Evolutionary conservation across 2,329 filamentous ascomycete species (phyloP).

Genomic region (Talaromyces sp.): DNA sequence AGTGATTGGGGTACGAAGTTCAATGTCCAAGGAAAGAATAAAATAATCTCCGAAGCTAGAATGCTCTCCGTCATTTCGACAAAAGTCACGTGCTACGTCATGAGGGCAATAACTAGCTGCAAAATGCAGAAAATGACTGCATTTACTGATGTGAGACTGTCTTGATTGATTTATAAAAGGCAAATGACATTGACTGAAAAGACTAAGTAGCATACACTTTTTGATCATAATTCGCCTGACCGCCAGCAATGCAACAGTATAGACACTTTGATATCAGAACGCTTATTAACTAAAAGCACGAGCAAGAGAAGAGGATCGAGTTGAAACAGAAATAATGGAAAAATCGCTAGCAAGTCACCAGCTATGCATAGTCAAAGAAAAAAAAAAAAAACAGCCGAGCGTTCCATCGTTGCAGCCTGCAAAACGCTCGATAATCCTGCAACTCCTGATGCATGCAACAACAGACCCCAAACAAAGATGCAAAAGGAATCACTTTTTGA

Average conservation of each 20-base stretch:
- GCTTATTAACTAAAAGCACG: background rate
- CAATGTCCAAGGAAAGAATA: background rate
- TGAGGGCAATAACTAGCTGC: background rate
- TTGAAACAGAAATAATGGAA: background rate
- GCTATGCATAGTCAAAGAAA: background rate
- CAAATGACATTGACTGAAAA: background rate
- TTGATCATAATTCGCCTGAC: background rate
- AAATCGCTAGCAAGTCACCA: background rate
- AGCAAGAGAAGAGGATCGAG: background rate
- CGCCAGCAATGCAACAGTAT: slow-evolving; percentile 6
- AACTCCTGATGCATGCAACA: slow-evolving; percentile 15
- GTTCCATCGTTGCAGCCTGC: slow-evolving; percentile 2
- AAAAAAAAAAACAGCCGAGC: too few species aligned
- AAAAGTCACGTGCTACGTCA: slow-evolving; percentile 1
- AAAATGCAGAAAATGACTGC: background rate
- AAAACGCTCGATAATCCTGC: slow-evolving; percentile 18
- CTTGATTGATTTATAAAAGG: background rate
- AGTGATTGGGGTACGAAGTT: background rate
- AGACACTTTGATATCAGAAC: slow-evolving; percentile 2
- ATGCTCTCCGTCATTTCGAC: background rate
- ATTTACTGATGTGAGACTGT: background rate
- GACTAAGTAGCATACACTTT: slow-evolving; percentile 1
- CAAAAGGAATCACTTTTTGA: slow-evolving; percentile 45
- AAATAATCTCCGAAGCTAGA: background rate
- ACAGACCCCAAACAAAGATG: slow-evolving; percentile 21